Percentiles rank a stretch among this genome's conserved stretches.
Evolutionary conservation across 257 asterid species (phyloP).

Genomic region (Ophiorrhiza pumila): DNA sequence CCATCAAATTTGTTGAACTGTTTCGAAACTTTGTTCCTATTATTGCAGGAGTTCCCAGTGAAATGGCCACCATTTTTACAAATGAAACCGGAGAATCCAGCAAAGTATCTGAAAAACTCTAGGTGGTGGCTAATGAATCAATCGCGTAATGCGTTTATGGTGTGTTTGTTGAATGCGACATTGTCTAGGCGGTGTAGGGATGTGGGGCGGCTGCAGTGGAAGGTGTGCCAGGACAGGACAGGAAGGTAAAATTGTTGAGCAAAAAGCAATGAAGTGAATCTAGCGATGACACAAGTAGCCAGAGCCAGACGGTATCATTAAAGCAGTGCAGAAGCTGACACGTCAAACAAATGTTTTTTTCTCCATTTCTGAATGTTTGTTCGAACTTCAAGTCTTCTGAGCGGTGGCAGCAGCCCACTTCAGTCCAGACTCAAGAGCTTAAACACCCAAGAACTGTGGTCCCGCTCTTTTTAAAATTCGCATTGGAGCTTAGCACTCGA

Average conservation of each 20-base stretch:
- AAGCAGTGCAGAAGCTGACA: constrained; percentile 1
- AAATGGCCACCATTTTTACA: constrained; percentile 28
- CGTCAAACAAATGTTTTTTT: not conserved
- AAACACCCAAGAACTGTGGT: too few species aligned
- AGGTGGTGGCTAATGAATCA: too few species aligned
- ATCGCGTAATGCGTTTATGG: too few species aligned
- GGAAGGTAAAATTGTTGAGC: too few species aligned
- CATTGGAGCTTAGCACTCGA: too few species aligned
- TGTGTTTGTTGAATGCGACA: not conserved
- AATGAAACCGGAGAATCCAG: constrained; percentile 6
- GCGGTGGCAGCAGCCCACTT: not conserved
- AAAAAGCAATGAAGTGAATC: too few species aligned
- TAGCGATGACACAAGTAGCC: too few species aligned
- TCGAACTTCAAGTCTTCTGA: not conserved
- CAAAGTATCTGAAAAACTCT: not conserved
- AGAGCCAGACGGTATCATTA: too few species aligned
- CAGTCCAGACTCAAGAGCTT: too few species aligned
- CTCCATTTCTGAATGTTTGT: not conserved
- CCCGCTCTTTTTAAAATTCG: too few species aligned
- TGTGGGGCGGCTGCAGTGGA: not conserved
- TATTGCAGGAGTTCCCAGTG: constrained; percentile 17
- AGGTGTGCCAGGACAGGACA: too few species aligned
- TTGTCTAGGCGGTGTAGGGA: not conserved
- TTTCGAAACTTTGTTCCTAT: constrained; percentile 7
- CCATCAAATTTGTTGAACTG: constrained; percentile 19